Evolutionary conservation across 2,329 filamentous ascomycete genomes (phyloP).

Genomic region (Stagonosporopsis chrysanthemi): DNA sequence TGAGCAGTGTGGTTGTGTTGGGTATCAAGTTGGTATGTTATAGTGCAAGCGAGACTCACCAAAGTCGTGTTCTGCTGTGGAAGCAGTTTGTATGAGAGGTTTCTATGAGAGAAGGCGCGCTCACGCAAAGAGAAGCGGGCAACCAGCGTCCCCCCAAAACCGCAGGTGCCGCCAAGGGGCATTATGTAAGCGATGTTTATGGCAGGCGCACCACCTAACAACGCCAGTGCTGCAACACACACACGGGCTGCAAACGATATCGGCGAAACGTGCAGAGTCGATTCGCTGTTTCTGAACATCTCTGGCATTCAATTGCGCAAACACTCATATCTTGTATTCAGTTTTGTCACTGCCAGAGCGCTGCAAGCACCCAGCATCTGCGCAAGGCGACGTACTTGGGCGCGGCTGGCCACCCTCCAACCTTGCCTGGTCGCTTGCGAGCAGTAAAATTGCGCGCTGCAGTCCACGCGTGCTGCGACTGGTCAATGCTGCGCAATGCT

Average conservation of each 20-base stretch:
- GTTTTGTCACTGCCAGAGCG: not conserved
- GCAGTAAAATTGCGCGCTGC: conserved; percentile 17
- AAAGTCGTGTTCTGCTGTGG: conserved; percentile 37
- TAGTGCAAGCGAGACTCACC: conserved; percentile 45
- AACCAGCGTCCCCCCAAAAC: not conserved
- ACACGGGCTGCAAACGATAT: conserved; percentile 21
- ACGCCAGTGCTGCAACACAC: conserved; percentile 25
- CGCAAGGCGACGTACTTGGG: conserved; percentile 8
- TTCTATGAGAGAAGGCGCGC: conserved; percentile 17
- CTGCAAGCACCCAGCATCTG: conserved; percentile 5
- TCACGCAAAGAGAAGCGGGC: conserved; percentile 16
- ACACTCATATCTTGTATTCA: not conserved
- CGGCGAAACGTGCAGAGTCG: conserved; percentile 4
- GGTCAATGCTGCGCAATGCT: conserved; percentile 16
- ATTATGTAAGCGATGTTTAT: conserved; percentile 21
- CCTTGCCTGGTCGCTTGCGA: conserved; percentile 19
- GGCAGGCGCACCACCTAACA: conserved; percentile 19
- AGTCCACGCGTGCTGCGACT: conserved; percentile 16
- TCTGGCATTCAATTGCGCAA: not conserved
- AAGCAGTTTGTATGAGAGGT: conserved; percentile 27
- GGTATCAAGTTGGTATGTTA: conserved; percentile 20
- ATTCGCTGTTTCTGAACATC: conserved; percentile 3
- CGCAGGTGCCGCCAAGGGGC: conserved; percentile 10
- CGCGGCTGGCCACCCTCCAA: conserved; percentile 11
- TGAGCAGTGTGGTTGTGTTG: conserved; percentile 38